phyloP scores from a whole-genome alignment of 2,329 filamentous ascomycete species.

The Sclerotinia spermophila region DNA sequence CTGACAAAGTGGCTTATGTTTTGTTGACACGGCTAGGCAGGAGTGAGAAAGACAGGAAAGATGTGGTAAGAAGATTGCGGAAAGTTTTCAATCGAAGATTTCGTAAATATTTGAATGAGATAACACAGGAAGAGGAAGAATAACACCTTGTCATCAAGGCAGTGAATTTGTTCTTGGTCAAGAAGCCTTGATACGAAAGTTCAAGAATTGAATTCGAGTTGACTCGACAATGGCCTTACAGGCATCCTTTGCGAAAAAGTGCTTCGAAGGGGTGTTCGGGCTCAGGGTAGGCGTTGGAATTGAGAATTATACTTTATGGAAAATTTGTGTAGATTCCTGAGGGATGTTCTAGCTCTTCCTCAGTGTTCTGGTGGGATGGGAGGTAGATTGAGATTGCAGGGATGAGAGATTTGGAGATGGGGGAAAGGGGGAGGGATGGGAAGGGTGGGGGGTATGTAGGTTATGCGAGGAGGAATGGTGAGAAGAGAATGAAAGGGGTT shows the following conservation, averaged over 20 bases:
- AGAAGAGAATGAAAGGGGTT: neutral
- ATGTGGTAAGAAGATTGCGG: neutral
- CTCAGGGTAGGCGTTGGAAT: neutral
- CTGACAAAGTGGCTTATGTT: neutral
- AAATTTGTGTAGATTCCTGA: neutral
- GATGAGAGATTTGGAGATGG: neutral
- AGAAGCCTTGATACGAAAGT: neutral
- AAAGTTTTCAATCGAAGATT: neutral
- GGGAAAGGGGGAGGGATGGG: neutral
- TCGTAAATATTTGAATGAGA: neutral
- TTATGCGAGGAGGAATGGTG: neutral
- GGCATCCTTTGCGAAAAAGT: accelerated
- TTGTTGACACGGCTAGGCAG: neutral
- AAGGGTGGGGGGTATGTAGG: too few relatives aligned
- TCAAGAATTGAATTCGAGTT: neutral
- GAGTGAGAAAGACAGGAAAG: neutral
- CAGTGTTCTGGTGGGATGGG: too few relatives aligned
- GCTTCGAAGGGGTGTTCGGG: neutral
- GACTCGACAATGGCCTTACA: accelerated
- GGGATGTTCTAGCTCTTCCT: neutral
- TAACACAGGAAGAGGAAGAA: neutral
- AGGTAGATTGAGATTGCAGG: accelerated
- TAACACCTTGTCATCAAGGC: neutral
- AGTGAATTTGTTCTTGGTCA: neutral
- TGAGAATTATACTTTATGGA: neutral